phyloP scores from a whole-genome alignment of 768 basidiomycete species.

The Candolleomyces efflorescens region DNA sequence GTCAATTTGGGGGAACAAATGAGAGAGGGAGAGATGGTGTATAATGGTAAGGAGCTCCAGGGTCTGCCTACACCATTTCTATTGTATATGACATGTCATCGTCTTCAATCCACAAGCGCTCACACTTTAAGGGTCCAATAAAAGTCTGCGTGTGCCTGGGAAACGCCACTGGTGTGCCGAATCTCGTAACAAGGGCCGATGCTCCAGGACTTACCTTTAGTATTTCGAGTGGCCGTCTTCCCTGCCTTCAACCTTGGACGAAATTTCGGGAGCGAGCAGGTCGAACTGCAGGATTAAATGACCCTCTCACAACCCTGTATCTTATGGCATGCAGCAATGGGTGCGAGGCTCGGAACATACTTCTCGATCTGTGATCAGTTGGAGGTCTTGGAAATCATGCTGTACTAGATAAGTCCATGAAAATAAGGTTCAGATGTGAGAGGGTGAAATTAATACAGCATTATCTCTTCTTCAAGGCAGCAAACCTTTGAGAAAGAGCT shows the following conservation, averaged over 20 bases:
- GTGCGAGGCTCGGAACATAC: too few relatives aligned
- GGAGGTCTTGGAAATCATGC: too few relatives aligned
- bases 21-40: background rate
- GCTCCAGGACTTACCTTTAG: too few relatives aligned
- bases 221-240: too few relatives aligned
- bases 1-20: background rate
- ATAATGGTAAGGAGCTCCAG: background rate
- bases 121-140: background rate
- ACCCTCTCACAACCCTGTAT: too few relatives aligned
- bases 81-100: background rate
- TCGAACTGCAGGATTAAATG: too few relatives aligned
- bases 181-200: too few relatives aligned
- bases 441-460: background rate
- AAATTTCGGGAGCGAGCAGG: too few relatives aligned
- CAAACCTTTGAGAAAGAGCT: slow-evolving; percentile 74
- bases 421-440: background rate
- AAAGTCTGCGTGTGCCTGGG: background rate
- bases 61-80: background rate
- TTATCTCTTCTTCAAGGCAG: slow-evolving; percentile 79
- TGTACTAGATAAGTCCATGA: background rate
- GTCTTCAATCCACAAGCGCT: background rate
- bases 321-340: too few relatives aligned
- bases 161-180: background rate
- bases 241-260: too few relatives aligned
- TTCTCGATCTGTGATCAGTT: too few relatives aligned